Evolutionary conservation across 164 flowering plant species (phyloP).

Genomic region (Stephania cephalantha): DNA sequence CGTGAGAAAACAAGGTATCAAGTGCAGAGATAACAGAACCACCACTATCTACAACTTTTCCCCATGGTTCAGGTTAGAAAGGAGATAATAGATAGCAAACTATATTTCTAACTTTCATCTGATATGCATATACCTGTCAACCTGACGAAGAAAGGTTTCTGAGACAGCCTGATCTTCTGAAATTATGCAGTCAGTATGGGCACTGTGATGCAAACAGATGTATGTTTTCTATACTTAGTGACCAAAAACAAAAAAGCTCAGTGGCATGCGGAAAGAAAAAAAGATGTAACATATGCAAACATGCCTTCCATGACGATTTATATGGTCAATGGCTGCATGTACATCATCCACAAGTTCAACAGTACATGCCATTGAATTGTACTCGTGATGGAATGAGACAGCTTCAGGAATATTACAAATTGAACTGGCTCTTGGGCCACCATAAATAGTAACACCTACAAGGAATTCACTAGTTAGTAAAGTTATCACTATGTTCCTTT

Average conservation of each 20-base stretch:
- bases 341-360: constrained; percentile 92
- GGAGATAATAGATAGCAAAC: neutral
- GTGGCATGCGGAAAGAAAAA: neutral
- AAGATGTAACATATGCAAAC: constrained; percentile 3
- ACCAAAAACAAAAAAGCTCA: no score
- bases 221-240: neutral
- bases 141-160: constrained; percentile 64
- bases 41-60: neutral
- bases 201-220: constrained; percentile 40
- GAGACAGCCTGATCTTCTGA: constrained; percentile 74
- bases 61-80: neutral
- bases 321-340: constrained; percentile 78
- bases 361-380: constrained; percentile 81
- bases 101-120: neutral
- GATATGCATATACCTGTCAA: constrained; percentile 65
- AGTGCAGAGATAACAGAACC: neutral
- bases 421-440: constrained; percentile 75
- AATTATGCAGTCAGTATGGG: constrained; percentile 87
- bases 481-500: neutral
- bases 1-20: neutral
- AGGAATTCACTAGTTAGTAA: neutral
- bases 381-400: constrained; percentile 75
- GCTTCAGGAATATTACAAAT: constrained; percentile 51
- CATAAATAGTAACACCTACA: constrained; percentile 74
- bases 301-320: constrained; percentile 91